Evolutionary conservation across 1,284 basidiomycete species (phyloP), one percentile per base, ranked within the genome.

Genomic region (Afroboletus lepidellus): DNA sequence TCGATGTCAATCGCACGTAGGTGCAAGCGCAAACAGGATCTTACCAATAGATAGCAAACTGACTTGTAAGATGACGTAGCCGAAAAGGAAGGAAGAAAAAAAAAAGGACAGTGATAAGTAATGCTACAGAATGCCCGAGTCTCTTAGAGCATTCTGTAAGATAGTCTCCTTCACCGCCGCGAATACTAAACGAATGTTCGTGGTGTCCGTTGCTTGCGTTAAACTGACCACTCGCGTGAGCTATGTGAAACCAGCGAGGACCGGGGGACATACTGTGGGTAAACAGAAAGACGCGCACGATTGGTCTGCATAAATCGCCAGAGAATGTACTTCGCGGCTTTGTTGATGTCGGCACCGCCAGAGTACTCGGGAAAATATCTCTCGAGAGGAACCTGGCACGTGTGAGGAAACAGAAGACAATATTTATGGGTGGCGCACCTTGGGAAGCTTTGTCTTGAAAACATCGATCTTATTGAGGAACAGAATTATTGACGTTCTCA

Each of bases 111-210:
- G 32, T 9, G 24, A 21, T 25, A 44, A 1, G 12, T 16, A 33
- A 47, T 9, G 34, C 51, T 67, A 71, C 51, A 92, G 79, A 58
- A 92, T 91, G 43, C 89, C 89, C 0, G 87, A 90, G 61, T 92
- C 90, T 65, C 90, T 87, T 18, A 92, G 74, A 1, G 90, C 89
- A 64, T 93, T 93, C 72, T 94, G 92, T 54, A 96, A 69, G 57
- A 97, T 95, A n/a, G 94, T 96, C 76, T 98, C 96, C 74, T 98
- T 98, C 57, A 98, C 94, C 0, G 95, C 94, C 0, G 94, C 94
- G 62, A 98, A 98, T 9, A 98, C 94, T 0, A 98, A 80, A 58
- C 92, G 81, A 57, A 98, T 85, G 66, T 90, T 90, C 6, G 79
- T 79, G 23, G 87, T 90, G 66, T 91, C 89, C 41, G 88, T 91